Percentiles rank a stretch among this genome's conserved stretches.
Evolutionary conservation across 106 monocot genomes (phyloP).

Genomic region (Platanthera zijinensis): DNA sequence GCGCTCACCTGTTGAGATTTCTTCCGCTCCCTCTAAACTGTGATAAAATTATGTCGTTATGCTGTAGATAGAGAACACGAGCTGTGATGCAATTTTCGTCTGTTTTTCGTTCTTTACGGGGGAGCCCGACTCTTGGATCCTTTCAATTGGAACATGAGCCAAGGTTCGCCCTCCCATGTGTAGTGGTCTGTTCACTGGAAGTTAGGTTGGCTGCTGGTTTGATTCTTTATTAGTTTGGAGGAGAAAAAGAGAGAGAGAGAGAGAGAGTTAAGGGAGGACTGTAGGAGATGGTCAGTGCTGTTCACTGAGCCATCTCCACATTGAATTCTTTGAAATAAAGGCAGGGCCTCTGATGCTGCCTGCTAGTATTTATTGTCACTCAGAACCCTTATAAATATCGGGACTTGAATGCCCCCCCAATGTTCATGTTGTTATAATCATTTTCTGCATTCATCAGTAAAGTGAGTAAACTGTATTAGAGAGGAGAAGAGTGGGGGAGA

Average conservation of each 20-base stretch:
- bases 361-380: conserved; percentile 6
- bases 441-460: neutral
- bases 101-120: conserved; percentile 9
- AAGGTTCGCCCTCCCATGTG: conserved; percentile 1
- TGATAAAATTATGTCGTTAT: neutral
- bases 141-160: conserved; percentile 6
- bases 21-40: neutral
- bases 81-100: conserved; percentile 8
- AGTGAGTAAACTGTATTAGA: neutral
- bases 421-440: neutral
- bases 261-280: conserved; percentile 1
- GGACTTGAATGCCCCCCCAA: neutral
- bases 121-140: neutral
- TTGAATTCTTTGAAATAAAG: conserved; percentile 22
- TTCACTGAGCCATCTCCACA: conserved; percentile 18
- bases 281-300: neutral
- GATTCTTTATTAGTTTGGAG: conserved; percentile 26
- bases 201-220: neutral
- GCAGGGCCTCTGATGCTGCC: neutral
- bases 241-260: neutral
- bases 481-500: neutral
- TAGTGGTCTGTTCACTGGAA: conserved; percentile 8
- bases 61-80: conserved; percentile 22
- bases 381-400: neutral
- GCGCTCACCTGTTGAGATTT: neutral